Conservation (phyloP, 176 grass and related monocot genomes). For the Carex kokanica region DNA sequence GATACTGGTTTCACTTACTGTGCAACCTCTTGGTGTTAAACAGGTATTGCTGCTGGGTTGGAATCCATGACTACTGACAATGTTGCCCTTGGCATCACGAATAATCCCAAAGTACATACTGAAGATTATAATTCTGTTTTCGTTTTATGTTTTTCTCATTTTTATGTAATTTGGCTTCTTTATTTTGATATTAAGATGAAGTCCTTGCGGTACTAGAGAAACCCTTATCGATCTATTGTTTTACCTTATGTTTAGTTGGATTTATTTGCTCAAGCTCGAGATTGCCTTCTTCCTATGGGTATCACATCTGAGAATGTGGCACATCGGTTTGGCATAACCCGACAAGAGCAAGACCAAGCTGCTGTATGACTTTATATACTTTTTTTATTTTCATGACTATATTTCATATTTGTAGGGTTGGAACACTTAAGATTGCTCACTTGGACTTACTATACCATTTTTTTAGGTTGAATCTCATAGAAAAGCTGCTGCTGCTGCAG, state of each 20-base stretch:
- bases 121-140: slow-evolving; percentile 5
- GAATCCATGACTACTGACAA: slow-evolving; percentile 78
- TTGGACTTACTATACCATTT: slow-evolving; percentile 27
- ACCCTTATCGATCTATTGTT: slow-evolving; percentile 25
- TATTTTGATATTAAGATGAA: background rate
- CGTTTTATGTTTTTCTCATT: background rate
- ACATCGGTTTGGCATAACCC: slow-evolving; percentile 70
- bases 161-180: background rate
- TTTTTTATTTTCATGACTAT: slow-evolving; percentile 2
- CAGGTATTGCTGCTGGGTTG: slow-evolving; percentile 89
- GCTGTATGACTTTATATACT: slow-evolving; percentile 45
- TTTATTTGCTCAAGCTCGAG: slow-evolving; percentile 77
- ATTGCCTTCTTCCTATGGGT: slow-evolving; percentile 93
- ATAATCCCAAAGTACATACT: slow-evolving; percentile 73
- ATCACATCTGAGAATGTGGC: slow-evolving; percentile 95
- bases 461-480: slow-evolving; percentile 94
- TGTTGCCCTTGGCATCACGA: slow-evolving; percentile 31
- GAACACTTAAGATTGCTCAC: background rate
- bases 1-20: background rate
- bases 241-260: slow-evolving; percentile 47
- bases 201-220: slow-evolving; percentile 7
- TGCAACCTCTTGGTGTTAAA: slow-evolving; percentile 8
- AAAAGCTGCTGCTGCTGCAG: slow-evolving; percentile 58
- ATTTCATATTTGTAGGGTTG: background rate
- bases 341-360: slow-evolving; percentile 76